A percentile compares a stretch with the other conserved stretches of the same genome.
phyloP scores from a whole-genome alignment of 1,139 yeast genomes.

The Tardiomyces digboiensis region DNA sequence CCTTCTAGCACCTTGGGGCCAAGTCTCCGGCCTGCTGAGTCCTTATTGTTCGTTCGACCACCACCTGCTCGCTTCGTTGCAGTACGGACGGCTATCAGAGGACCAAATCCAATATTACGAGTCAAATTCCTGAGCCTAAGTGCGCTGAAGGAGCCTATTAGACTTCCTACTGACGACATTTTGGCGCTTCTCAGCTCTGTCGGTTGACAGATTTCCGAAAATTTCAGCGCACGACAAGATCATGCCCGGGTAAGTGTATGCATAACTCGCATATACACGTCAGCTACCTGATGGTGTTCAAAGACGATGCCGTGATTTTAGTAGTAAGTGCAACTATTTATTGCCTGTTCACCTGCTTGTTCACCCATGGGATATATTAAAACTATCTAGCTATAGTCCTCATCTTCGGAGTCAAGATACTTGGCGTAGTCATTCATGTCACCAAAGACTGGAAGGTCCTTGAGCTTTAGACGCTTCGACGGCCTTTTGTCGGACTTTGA shows the following conservation, averaged over 20 bases:
- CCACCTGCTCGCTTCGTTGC: conserved; percentile 96
- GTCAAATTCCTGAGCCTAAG: neutral
- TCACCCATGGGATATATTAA: neutral
- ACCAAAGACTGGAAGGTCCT: conserved; percentile 76
- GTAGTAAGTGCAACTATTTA: no score
- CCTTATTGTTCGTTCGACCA: conserved; percentile 85
- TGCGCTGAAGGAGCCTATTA: neutral
- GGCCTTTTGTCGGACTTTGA: conserved; percentile 21
- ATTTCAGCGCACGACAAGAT: no score
- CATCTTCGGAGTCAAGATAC: conserved; percentile 41
- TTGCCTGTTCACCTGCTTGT: no score
- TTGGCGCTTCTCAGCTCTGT: no score
- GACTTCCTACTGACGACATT: neutral
- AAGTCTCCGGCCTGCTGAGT: conserved; percentile 90
- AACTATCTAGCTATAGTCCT: conserved; percentile 9
- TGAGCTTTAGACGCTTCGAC: conserved; percentile 50
- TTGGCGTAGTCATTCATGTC: conserved; percentile 84
- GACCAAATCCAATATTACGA: neutral
- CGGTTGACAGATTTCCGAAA: no score
- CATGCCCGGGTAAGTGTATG: no score
- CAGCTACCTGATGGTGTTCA: no score
- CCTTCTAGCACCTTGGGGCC: conserved; percentile 88
- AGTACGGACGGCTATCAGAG: conserved; percentile 43
- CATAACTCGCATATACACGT: no score
- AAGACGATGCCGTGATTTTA: no score